phyloP scores from a whole-genome alignment of 257 asterid species.

The Primulina eburnea region DNA sequence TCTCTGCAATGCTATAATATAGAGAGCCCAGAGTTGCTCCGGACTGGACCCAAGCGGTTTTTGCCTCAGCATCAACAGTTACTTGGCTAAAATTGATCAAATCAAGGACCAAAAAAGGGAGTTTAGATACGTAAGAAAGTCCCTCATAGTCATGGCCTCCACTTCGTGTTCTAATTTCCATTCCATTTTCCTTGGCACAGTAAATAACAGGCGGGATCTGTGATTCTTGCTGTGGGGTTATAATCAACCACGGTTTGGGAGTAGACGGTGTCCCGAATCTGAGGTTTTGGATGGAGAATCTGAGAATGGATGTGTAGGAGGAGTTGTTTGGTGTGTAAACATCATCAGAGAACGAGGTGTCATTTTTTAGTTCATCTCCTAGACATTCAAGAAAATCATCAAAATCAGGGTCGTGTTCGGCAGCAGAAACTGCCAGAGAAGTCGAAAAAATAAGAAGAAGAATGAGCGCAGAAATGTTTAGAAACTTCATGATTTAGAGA shows the following conservation, averaged over 20 bases:
- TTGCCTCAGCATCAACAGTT: slow-evolving; percentile 19
- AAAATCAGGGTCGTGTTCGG: too few species aligned
- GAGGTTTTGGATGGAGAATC: slow-evolving; percentile 26
- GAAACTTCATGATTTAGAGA: background rate
- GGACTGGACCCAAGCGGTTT: slow-evolving; percentile 36
- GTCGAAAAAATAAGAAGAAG: slow-evolving; percentile 2
- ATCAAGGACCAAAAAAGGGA: slow-evolving; percentile 31
- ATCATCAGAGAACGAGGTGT: slow-evolving; percentile 12
- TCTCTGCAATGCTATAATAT: slow-evolving; percentile 33
- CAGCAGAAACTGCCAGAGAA: background rate
- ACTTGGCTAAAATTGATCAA: slow-evolving; percentile 31
- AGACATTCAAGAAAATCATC: slow-evolving; percentile 28
- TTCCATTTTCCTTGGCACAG: slow-evolving; percentile 27
- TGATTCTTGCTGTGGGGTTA: slow-evolving; percentile 32
- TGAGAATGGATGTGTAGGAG: slow-evolving; percentile 23
- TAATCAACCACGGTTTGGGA: slow-evolving; percentile 29
- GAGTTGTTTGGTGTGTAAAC: slow-evolving; percentile 26
- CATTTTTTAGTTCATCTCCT: background rate
- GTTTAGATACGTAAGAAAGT: slow-evolving; percentile 25
- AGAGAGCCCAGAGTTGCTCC: slow-evolving; percentile 35
- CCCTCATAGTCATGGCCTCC: slow-evolving; percentile 51
- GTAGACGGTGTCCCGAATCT: slow-evolving; percentile 20
- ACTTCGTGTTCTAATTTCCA: slow-evolving; percentile 34
- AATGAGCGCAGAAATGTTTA: background rate
- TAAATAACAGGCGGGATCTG: slow-evolving; percentile 27